Conservation (phyloP, 192 early-diverging fungal species). For the Phycomyces nitens region DNA sequence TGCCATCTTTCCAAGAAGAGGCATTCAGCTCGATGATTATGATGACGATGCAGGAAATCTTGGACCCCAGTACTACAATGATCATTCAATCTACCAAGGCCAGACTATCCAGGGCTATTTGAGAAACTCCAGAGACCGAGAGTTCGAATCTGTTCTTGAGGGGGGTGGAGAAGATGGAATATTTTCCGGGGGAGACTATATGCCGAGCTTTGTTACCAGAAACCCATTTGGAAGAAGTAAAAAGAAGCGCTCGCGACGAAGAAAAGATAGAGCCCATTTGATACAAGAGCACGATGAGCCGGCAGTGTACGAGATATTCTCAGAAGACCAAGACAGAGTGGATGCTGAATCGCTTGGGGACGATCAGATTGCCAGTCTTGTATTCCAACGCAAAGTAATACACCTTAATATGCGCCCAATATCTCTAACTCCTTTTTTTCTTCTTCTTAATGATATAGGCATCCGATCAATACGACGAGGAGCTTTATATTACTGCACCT, state of each 20-base stretch:
- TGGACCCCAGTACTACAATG: constrained; percentile 28
- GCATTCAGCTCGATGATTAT: constrained; percentile 22
- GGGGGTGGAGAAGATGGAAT: constrained; percentile 1
- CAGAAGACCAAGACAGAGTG: constrained; percentile 18
- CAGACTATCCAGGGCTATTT: constrained; percentile 12
- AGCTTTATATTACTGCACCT: background rate
- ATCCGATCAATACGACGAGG: constrained; percentile 14
- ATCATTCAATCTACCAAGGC: constrained; percentile 14
- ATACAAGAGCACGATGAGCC: constrained; percentile 5
- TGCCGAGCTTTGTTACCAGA: constrained; percentile 20
- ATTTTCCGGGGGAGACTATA: background rate
- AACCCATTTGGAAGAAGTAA: constrained; percentile 26
- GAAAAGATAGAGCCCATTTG: background rate
- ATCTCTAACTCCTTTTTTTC: background rate
- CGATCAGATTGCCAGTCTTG: constrained; percentile 25
- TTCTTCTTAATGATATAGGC: constrained; percentile 2
- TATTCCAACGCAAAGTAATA: background rate
- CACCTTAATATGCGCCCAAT: background rate
- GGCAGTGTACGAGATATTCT: constrained; percentile 12
- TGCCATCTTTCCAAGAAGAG: constrained; percentile 19
- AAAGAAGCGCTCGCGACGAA: constrained; percentile 12
- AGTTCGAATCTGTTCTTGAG: constrained; percentile 12
- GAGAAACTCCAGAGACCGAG: constrained; percentile 8
- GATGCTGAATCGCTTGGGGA: constrained; percentile 32
- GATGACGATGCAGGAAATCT: background rate